A percentile compares a stretch with the other conserved stretches of the same genome.
Conservation (phyloP, 73 alveolate species). For the Blepharisma stoltei region DNA sequence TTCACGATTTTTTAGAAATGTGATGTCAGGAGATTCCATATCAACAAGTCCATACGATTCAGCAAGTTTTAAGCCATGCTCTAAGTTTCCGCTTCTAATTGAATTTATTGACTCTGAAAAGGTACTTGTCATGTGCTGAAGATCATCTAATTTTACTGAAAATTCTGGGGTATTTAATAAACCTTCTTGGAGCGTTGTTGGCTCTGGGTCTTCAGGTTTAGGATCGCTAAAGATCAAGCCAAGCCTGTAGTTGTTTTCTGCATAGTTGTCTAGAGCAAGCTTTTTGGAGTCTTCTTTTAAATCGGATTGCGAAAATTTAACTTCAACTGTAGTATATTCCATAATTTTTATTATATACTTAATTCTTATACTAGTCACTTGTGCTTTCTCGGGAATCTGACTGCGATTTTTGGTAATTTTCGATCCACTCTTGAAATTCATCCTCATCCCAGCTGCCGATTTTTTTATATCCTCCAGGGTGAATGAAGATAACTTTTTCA, state of each 20-base stretch:
- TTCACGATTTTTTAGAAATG: background rate
- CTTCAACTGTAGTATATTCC: slow-evolving; percentile 17
- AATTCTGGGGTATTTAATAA: no score
- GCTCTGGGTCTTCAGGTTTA: background rate
- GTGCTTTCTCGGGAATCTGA: no score
- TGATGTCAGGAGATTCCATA: background rate
- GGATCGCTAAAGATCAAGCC: slow-evolving; percentile 5
- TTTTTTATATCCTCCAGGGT: no score
- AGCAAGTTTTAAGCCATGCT: background rate
- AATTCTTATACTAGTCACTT: no score
- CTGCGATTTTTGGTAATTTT: no score
- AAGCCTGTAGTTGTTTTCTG: slow-evolving; percentile 17
- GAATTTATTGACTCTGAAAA: background rate
- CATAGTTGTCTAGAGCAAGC: slow-evolving; percentile 7
- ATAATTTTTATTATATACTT: background rate
- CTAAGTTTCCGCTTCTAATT: background rate
- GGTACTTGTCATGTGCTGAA: background rate
- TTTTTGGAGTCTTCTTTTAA: slow-evolving; percentile 16
- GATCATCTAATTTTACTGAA: background rate
- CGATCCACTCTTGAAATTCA: no score
- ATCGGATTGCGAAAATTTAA: slow-evolving; percentile 19
- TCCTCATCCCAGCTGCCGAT: no score
- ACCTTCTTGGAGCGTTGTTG: no score
- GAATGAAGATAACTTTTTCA: no score
- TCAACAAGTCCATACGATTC: background rate